Evolutionary conservation across 768 basidiomycete species (phyloP), one percentile per base, ranked within the genome.

Genomic region (Psilocybe subaeruginosa): DNA sequence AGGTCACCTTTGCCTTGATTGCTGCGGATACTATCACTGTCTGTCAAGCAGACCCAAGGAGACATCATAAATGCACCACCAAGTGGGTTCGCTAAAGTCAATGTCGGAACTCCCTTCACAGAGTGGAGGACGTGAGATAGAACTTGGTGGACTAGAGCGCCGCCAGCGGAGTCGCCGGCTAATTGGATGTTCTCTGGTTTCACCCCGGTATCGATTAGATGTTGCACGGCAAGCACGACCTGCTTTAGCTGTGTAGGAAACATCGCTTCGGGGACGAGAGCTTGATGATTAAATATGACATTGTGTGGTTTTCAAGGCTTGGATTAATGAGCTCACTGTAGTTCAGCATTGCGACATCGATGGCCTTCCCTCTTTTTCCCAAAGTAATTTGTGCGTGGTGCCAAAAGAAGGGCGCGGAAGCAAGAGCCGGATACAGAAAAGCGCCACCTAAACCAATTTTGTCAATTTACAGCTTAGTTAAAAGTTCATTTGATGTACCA

Each of bases 141-240:
- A 30, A 78, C 53, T 59, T 78, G 74, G 27, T 78, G 64, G 17
- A 75, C 64, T 19, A 80, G 70, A 49, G 74, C 75, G 0, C 65
- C 78, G 8, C 80, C 80, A 16, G 79, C 79, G 2, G 79, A 80
- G 63, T 80, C 79, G 14, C 77, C 78, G 1, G 68, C 70, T 6
- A 80, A 54, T 49, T 73, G 66, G n/a, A 79, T 67, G 58, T 78
- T 69, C 45, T 68, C 59, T 2, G 76, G 75, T 7, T 67, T 56
- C 1, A 75, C 62, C 6, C 76, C 77, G 1, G 63, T 61, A 12
- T 65, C 61, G 39, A 76, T 53, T 14, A 81, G 69, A 59, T 76
- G 73, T 29, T 73, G 56, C 16, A 80, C 58, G 1, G 73, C 77
- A 8, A 64, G 59, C 2, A 69, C 58, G 1, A 70, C 64, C 57